Evolutionary conservation across 2,329 filamentous ascomycete species (phyloP), one percentile per base, ranked within the genome.

Genomic region (Scedosporium apiospermum): DNA sequence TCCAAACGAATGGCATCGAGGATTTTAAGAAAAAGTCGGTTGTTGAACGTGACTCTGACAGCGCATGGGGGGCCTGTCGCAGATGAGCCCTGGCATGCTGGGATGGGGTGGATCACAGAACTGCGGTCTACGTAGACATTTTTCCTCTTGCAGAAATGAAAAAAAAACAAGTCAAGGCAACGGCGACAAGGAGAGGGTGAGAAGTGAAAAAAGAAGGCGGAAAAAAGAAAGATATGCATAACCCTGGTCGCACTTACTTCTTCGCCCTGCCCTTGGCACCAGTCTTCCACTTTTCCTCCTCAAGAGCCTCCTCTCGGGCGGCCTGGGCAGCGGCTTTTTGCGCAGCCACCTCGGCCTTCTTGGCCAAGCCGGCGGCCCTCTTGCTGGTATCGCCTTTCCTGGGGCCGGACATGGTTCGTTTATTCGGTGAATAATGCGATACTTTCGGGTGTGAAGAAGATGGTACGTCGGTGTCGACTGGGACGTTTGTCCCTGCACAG

Each of bases 261-360:
- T 96, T 99, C 51, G 88, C 80, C 69, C 79, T 90, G 68, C 82
- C 88, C 80, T 98, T 99, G 62, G 91, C 75, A 49, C 95, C 95
- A 76, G 95, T 91, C 10, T 81, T 70, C 95, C 95, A 99, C 69
- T 96, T 81, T 62, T 83, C 81, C 4, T 87, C 83, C 70, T 97
- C 93, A 30, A 75, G 85, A 2, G 80, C 83, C 4, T 85, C 85
- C 62, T 80, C 83, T 75, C 88, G 88, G 44, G 82, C 77, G 46
- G 91, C 83, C 64, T 88, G 87, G 3, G 76, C 86, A 0, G 91
- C 90, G 64, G 87, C 82, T 77, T 98, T 98, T 63, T 83, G 77
- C 7, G 90, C 89, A 1, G 92, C 93, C 3, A 86, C 88, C 58
- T 97, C 92, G 66, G 92, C 92, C 82, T 99, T 98, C 77, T 91